Evolutionary conservation across 1,139 yeast species (phyloP).

Genomic region (Taphrina deformans): DNA sequence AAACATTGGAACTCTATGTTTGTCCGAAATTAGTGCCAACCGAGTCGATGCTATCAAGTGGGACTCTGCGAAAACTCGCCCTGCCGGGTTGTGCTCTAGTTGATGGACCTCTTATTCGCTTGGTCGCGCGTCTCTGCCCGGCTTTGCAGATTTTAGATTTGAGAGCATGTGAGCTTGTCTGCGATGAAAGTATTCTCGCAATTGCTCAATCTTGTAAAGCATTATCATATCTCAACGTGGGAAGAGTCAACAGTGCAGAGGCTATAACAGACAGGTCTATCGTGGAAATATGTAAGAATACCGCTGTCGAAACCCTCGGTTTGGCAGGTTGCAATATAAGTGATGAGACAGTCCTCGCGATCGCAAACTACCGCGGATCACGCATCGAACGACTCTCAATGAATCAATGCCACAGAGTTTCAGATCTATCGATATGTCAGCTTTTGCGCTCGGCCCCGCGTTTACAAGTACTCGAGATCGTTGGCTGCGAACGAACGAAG

Average conservation of each 20-base stretch:
- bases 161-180: constrained; percentile 77
- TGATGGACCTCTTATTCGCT: constrained; percentile 59
- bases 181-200: constrained; percentile 71
- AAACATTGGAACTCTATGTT: constrained; percentile 76
- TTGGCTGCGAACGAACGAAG: constrained; percentile 60
- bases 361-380: constrained; percentile 61
- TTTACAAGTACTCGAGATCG: constrained; percentile 73
- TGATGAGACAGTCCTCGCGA: constrained; percentile 77
- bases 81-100: constrained; percentile 70
- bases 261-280: constrained; percentile 71
- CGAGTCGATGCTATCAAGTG: constrained; percentile 49
- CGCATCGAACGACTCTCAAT: constrained; percentile 67
- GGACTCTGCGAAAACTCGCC: constrained; percentile 56
- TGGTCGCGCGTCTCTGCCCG: constrained; percentile 59
- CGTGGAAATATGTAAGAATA: constrained; percentile 57
- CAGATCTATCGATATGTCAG: constrained; percentile 67
- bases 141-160: constrained; percentile 66
- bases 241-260: constrained; percentile 71
- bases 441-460: constrained; percentile 61
- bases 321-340: constrained; percentile 82
- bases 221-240: constrained; percentile 66
- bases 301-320: constrained; percentile 69
- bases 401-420: constrained; percentile 68
- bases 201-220: constrained; percentile 62
- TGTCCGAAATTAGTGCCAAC: constrained; percentile 73